Base-by-base conservation (phyloP, 1,284 basidiomycete species). In the Ceratobasidium theobromae region DNA sequence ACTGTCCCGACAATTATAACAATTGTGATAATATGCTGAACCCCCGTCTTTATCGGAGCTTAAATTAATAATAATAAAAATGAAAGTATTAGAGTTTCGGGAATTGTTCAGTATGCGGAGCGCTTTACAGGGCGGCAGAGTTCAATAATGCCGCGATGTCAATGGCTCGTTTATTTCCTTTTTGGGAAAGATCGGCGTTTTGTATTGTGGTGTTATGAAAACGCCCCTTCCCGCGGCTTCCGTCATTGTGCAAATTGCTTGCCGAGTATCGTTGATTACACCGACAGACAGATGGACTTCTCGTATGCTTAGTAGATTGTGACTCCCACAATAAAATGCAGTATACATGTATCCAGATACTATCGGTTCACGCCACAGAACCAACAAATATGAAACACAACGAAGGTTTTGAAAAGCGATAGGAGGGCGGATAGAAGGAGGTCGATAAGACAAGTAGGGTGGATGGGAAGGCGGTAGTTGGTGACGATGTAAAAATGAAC, bases 151-250 rank as follows among this genome's bases (percentile, higher is more conserved):
- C n/a, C n/a, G n/a, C n/a, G n/a, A n/a, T n/a, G n/a, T n/a, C 32
- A 25, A 54, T 4, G 9, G 4, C 28, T 27, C 40, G 30, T 48
- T 33, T 30, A 43, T 60, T 60, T 43, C 41, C 41, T 57, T 23
- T 57, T 57, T 46, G 55, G 18, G 41, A 11, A 21, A 33, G 55
- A 60, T 60, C 55, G 45, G 23, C 45, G 11, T 9, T 38, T 57
- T 57, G 54, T 57, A 32, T 57, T 60, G 45, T 11, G 35, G 30
- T 60, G 55, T 60, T 48, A 45, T 48, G 18, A 49, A 60, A 60
- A 60, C 55, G 55, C 55, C 55, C 55, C 28, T 28, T 3, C 16
- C 12, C n/a, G n/a, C n/a, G n/a, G n/a, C 25, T 35, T 53, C 23
- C 55, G 41, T 3, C 54, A 41, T 60, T 60, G 21, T n/a, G 16